Conservation (phyloP, 2,329 filamentous ascomycete genomes). For the Colletotrichum endophyticum region DNA sequence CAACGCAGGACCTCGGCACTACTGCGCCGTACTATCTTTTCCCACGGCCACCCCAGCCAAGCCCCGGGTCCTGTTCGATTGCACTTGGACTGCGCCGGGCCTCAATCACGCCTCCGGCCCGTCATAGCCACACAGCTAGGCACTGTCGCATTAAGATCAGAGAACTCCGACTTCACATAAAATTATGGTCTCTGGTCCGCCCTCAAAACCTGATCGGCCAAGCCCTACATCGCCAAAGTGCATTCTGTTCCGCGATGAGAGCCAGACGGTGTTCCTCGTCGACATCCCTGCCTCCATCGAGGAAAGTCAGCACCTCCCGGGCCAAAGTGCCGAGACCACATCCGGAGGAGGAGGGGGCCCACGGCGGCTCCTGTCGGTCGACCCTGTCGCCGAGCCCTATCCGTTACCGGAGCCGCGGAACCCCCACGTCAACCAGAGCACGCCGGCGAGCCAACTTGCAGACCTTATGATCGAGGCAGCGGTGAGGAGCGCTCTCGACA, state of each 20-base stretch:
- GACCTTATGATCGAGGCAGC: slow-evolving; percentile 58
- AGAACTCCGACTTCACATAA: background rate
- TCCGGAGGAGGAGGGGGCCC: slow-evolving; percentile 17
- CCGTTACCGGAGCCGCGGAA: slow-evolving; percentile 57
- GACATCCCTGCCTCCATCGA: slow-evolving; percentile 76
- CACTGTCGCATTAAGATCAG: background rate
- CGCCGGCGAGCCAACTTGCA: slow-evolving; percentile 53
- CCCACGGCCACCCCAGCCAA: background rate
- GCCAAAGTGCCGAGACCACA: slow-evolving; percentile 25
- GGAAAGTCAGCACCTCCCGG: slow-evolving; percentile 61
- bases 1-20: slow-evolving; percentile 14
- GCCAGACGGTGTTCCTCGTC: slow-evolving; percentile 56
- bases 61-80: background rate
- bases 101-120: background rate
- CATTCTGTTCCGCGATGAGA: slow-evolving; percentile 16
- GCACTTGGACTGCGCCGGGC: slow-evolving; percentile 10
- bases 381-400: slow-evolving; percentile 49
- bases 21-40: background rate
- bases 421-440: slow-evolving; percentile 36
- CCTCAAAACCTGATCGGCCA: background rate
- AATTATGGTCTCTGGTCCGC: background rate
- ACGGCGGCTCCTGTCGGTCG: slow-evolving; percentile 50
- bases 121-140: slow-evolving; percentile 7
- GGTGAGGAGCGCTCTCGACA: slow-evolving; percentile 47
- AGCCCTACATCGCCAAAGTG: background rate